phyloP scores from a whole-genome alignment of 139 green algal species.

The Chlorella sp. region DNA sequence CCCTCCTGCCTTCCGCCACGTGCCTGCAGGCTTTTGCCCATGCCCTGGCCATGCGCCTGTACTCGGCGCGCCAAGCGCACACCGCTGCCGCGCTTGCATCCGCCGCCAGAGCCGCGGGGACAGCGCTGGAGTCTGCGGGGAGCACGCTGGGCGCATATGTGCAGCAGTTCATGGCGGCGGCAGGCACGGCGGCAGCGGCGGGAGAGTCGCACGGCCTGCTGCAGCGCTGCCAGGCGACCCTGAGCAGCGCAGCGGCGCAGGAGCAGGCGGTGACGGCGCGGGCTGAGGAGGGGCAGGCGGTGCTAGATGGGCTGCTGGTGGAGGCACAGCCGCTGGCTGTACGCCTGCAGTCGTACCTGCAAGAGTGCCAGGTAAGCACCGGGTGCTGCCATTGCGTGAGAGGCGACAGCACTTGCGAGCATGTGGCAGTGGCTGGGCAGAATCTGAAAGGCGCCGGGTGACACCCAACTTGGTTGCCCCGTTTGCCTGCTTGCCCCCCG shows the following conservation, averaged over 20 bases:
- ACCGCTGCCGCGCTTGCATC: background rate
- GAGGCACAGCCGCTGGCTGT: slow-evolving; percentile 11
- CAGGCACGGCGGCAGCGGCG: background rate
- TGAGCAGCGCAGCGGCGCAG: slow-evolving; percentile 26
- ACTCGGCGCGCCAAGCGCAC: slow-evolving; percentile 41
- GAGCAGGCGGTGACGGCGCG: slow-evolving; percentile 13
- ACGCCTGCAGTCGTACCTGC: background rate
- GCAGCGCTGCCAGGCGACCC: slow-evolving; percentile 23
- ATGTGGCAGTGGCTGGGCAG: too few species aligned
- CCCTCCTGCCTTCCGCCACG: background rate
- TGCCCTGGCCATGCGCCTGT: slow-evolving; percentile 65
- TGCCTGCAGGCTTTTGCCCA: slow-evolving; percentile 55
- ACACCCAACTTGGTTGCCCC: too few species aligned
- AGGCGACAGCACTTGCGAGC: too few species aligned
- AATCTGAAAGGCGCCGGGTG: too few species aligned
- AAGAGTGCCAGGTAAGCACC: slow-evolving; percentile 21
- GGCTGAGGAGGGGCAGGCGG: background rate
- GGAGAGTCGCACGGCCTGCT: background rate
- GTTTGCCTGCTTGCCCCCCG: background rate
- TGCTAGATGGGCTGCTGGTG: background rate
- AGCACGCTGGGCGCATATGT: slow-evolving; percentile 9
- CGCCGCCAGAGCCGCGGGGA: slow-evolving; percentile 28
- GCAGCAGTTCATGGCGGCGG: slow-evolving; percentile 18
- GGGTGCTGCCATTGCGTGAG: background rate
- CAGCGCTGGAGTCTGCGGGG: background rate